Conservation (phyloP, 2,329 filamentous ascomycete species). For the Epichloe uncinata region DNA sequence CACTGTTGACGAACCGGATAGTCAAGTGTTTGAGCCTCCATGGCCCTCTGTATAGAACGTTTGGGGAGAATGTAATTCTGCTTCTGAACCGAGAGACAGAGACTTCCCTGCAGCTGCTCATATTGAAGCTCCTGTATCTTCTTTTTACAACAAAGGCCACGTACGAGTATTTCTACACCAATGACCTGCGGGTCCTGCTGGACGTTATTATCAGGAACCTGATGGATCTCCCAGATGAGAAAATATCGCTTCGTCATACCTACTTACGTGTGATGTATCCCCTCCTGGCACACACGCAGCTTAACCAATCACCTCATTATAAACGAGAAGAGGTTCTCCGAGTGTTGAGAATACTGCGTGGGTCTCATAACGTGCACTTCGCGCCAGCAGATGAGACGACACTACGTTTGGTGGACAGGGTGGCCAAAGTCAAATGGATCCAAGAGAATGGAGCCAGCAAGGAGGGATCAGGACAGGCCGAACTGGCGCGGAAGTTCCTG, state of each 20-base stretch:
- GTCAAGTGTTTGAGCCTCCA: slow-evolving; percentile 79
- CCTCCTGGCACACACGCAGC: slow-evolving; percentile 79
- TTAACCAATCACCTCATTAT: slow-evolving; percentile 77
- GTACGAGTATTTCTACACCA: slow-evolving; percentile 97
- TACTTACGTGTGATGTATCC: slow-evolving; percentile 90
- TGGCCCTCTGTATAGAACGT: slow-evolving; percentile 75
- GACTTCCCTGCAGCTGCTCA: slow-evolving; percentile 88
- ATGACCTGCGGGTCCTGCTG: slow-evolving; percentile 83
- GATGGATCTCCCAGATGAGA: slow-evolving; percentile 85
- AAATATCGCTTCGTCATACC: slow-evolving; percentile 67
- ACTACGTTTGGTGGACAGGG: slow-evolving; percentile 61
- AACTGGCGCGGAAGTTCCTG: slow-evolving; percentile 45
- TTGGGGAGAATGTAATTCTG: slow-evolving; percentile 94
- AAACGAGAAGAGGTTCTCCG: slow-evolving; percentile 75
- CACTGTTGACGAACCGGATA: slow-evolving; percentile 74
- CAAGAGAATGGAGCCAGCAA: slow-evolving; percentile 25
- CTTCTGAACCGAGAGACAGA: slow-evolving; percentile 90
- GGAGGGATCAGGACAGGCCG: slow-evolving; percentile 23
- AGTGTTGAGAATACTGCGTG: slow-evolving; percentile 56
- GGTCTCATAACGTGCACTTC: slow-evolving; percentile 58
- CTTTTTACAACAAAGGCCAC: slow-evolving; percentile 86
- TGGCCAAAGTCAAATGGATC: slow-evolving; percentile 59
- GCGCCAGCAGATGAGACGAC: slow-evolving; percentile 72
- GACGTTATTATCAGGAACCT: slow-evolving; percentile 95
- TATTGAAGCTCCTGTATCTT: slow-evolving; percentile 88